These are phyloP conservation scores for Kingdonia uniflora DNA, from an alignment of 164 flowering plant genomes.

Conservation along the genomic window DNA sequence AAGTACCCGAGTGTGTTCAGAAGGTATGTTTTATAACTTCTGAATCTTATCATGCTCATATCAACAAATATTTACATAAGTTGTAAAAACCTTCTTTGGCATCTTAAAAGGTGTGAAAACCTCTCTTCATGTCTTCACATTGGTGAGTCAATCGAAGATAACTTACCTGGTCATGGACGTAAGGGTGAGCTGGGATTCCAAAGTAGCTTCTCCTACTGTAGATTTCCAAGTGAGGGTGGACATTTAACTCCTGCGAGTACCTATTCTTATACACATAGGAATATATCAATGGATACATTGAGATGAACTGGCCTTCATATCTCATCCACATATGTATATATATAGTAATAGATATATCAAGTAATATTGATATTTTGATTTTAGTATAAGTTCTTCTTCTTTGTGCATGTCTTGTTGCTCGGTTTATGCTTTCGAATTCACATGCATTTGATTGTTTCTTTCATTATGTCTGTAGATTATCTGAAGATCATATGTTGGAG, in stretches of 20 bases:
- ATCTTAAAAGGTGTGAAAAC: conserved; percentile 35
- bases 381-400: neutral
- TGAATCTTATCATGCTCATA: too few relatives aligned
- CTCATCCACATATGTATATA: too few relatives aligned
- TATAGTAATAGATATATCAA: neutral
- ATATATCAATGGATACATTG: too few relatives aligned
- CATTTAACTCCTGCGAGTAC: conserved; percentile 37
- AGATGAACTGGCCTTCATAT: too few relatives aligned
- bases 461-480: too few relatives aligned
- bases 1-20: too few relatives aligned
- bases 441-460: too few relatives aligned
- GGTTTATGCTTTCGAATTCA: neutral
- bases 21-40: too few relatives aligned
- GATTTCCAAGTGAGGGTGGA: conserved; percentile 40
- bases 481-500: too few relatives aligned
- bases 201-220: conserved; percentile 37
- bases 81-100: too few relatives aligned
- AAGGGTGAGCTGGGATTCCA: conserved; percentile 42
- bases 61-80: too few relatives aligned
- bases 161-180: conserved; percentile 21
- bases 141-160: conserved; percentile 35
- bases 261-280: too few relatives aligned
- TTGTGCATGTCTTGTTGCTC: neutral
- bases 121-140: conserved; percentile 26
- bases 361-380: neutral